Evolutionary conservation across 2,329 filamentous ascomycete genomes (phyloP).

Genomic region (Neofusicoccum ribis): DNA sequence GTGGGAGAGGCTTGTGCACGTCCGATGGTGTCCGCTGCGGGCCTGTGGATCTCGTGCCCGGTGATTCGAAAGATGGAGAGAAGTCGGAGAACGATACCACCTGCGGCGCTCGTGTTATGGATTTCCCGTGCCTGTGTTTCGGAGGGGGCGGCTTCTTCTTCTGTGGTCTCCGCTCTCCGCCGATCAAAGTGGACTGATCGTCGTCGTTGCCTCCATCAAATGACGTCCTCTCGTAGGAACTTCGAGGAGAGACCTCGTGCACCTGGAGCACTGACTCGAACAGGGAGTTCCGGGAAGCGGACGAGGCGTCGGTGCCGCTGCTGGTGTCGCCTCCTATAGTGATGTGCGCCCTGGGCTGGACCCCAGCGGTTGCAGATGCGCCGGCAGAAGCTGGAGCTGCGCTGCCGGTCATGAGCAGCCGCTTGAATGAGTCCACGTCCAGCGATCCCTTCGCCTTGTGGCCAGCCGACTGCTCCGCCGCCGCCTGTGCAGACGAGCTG

Average conservation of each 20-base stretch:
- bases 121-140: conserved; percentile 74
- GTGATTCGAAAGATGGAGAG: conserved; percentile 25
- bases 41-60: conserved; percentile 25
- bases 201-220: conserved; percentile 48
- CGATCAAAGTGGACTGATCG: conserved; percentile 35
- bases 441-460: conserved; percentile 48
- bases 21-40: conserved; percentile 44
- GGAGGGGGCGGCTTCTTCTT: conserved; percentile 69
- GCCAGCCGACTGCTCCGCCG: not conserved
- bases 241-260: conserved; percentile 55
- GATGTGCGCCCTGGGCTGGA: conserved; percentile 8
- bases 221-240: conserved; percentile 59
- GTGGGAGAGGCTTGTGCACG: conserved; percentile 64
- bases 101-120: conserved; percentile 47
- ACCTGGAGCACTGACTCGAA: conserved; percentile 52
- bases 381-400: conserved; percentile 33
- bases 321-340: conserved; percentile 43
- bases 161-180: conserved; percentile 37
- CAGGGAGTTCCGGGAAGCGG: conserved; percentile 60
- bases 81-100: conserved; percentile 38
- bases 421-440: conserved; percentile 77
- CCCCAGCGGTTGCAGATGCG: not conserved
- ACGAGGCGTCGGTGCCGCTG: conserved; percentile 60
- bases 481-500: conserved; percentile 21
- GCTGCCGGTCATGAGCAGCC: conserved; percentile 73